Evolutionary conservation across 352 stramenopile genomes (phyloP).

Genomic region (Phytophthora idaei): DNA sequence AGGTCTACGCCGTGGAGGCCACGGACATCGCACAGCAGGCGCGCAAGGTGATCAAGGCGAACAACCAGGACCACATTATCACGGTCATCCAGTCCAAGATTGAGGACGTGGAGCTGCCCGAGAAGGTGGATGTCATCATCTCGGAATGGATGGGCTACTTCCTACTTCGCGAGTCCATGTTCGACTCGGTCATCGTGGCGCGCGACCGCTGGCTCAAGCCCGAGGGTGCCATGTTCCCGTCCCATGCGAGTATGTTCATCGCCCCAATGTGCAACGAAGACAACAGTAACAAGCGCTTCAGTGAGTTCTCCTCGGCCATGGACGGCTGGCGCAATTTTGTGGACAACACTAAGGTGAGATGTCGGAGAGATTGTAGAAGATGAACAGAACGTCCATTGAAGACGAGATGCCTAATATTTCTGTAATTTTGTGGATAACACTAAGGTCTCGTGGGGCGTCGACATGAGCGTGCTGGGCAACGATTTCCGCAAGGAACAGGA

Average conservation of each 20-base stretch:
- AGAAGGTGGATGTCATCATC: conserved; percentile 99
- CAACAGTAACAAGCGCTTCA: conserved; percentile 86
- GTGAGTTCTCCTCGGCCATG: conserved; percentile 86
- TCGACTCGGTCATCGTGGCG: conserved; percentile 97
- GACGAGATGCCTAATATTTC: no score
- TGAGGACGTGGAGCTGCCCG: conserved; percentile 97
- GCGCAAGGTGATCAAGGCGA: conserved; percentile 95
- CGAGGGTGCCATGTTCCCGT: conserved; percentile 98
- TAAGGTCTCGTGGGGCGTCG: conserved; percentile 95
- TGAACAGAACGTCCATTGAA: no score
- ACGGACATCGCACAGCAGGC: conserved; percentile 99
- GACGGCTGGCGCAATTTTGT: conserved; percentile 86
- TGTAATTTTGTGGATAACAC: conserved; percentile 90
- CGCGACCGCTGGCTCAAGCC: conserved; percentile 97
- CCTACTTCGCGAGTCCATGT: conserved; percentile 98
- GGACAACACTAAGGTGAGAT: conserved; percentile 84
- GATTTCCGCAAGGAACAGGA: conserved; percentile 89
- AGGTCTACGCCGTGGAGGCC: conserved; percentile 97
- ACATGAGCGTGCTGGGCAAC: conserved; percentile 94
- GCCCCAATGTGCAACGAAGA: conserved; percentile 96
- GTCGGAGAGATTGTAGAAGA: no score
- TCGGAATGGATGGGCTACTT: conserved; percentile 99
- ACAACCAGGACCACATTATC: conserved; percentile 96
- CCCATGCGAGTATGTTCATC: conserved; percentile 97
- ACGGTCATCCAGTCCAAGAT: conserved; percentile 99